phyloP scores from a whole-genome alignment of 2,329 filamentous ascomycete species.

The Ambrosiella beaveri region DNA sequence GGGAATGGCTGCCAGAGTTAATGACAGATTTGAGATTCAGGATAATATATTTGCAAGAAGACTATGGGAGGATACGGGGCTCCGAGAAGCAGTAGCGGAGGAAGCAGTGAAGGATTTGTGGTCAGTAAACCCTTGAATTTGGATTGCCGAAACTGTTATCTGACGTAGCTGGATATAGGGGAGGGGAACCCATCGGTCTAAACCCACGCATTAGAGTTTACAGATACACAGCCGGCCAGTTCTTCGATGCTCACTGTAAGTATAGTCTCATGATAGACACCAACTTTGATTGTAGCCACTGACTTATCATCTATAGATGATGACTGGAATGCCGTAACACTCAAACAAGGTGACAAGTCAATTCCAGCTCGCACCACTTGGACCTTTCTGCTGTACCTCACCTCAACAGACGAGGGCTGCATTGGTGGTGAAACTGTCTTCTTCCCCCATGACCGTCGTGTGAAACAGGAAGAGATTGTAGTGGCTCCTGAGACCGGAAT shows the following conservation, averaged over 20 bases:
- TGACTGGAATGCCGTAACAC: conserved; percentile 57
- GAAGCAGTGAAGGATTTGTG: conserved; percentile 25
- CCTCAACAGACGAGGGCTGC: conserved; percentile 56
- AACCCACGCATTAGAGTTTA: conserved; percentile 84
- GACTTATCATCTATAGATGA: conserved; percentile 43
- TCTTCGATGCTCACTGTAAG: conserved; percentile 84
- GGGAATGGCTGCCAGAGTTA: conserved; percentile 68
- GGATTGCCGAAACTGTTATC: not conserved
- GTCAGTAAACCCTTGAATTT: conserved; percentile 20
- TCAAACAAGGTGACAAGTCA: conserved; percentile 24
- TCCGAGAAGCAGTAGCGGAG: conserved; percentile 42
- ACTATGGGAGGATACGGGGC: conserved; percentile 61
- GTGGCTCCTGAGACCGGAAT: conserved; percentile 69
- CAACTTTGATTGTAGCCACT: not conserved
- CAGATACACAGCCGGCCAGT: conserved; percentile 70
- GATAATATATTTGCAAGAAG: conserved; percentile 57
- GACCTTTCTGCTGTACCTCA: conserved; percentile 80
- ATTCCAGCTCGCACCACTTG: conserved; percentile 53
- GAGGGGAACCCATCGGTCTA: conserved; percentile 64
- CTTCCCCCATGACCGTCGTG: conserved; percentile 50
- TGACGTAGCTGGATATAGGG: conserved; percentile 36
- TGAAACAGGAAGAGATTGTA: conserved; percentile 46
- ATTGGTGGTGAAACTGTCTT: conserved; percentile 82
- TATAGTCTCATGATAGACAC: conserved; percentile 15
- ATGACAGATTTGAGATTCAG: conserved; percentile 73